Percentiles rank a stretch among this genome's conserved stretches.
Conservation (phyloP, 2,329 filamentous ascomycete species). For the Alternaria infectoria region DNA sequence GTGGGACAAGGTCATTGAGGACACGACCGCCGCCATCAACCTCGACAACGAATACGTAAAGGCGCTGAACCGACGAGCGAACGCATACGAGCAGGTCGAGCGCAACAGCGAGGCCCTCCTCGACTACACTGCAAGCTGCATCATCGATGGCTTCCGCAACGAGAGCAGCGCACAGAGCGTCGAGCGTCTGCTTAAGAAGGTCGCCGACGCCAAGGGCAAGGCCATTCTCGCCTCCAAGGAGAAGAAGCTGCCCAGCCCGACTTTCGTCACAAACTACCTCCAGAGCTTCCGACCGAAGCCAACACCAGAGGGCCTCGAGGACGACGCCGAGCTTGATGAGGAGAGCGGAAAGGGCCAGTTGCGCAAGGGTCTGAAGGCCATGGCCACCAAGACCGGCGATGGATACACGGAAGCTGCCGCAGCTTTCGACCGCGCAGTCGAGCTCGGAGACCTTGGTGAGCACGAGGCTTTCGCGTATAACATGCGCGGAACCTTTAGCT, state of each 20-base stretch:
- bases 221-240: constrained; percentile 80
- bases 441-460: constrained; percentile 78
- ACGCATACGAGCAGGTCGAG: constrained; percentile 92
- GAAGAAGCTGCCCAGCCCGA: constrained; percentile 90
- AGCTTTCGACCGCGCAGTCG: constrained; percentile 86
- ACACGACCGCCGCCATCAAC: constrained; percentile 91
- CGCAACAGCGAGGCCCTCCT: constrained; percentile 93
- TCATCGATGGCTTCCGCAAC: constrained; percentile 97
- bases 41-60: constrained; percentile 97
- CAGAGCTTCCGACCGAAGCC: constrained; percentile 92
- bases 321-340: constrained; percentile 76
- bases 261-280: constrained; percentile 97
- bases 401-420: constrained; percentile 87
- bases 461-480: constrained; percentile 93
- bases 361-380: constrained; percentile 78
- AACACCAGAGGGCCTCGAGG: constrained; percentile 81
- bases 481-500: constrained; percentile 94
- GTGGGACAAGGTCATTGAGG: constrained; percentile 96
- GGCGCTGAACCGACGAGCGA: constrained; percentile 93
- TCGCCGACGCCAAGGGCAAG: constrained; percentile 92
- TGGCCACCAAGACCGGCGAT: constrained; percentile 86
- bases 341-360: constrained; percentile 84
- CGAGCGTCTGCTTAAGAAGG: constrained; percentile 93
- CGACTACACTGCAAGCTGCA: constrained; percentile 98
- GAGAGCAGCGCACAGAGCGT: constrained; percentile 87